Percentiles rank a stretch among this genome's conserved stretches.
phyloP scores from a whole-genome alignment of 441 rosid genomes.

The Adansonia grandidieri region DNA sequence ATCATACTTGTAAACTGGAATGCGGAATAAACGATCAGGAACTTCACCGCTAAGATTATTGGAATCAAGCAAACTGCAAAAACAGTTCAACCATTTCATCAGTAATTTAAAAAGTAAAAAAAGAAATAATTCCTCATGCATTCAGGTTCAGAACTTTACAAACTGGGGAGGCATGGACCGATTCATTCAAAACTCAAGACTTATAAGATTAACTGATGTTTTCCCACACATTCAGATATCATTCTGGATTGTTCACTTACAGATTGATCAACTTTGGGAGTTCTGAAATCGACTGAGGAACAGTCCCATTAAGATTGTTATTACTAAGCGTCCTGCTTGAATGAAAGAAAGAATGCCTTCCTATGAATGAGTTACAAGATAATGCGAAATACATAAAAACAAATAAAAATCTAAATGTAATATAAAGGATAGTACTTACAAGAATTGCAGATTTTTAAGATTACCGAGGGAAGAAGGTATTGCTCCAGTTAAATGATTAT shows the following conservation, averaged over 20 bases:
- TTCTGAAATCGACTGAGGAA: conserved; percentile 67
- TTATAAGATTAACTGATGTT: not conserved
- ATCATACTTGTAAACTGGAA: conserved; percentile 74
- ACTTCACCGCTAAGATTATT: conserved; percentile 75
- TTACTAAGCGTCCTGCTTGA: conserved; percentile 74
- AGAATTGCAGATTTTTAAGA: conserved; percentile 83
- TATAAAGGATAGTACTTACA: conserved; percentile 54
- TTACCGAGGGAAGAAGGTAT: conserved; percentile 83
- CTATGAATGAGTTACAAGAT: not conserved
- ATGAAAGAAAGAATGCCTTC: conserved; percentile 25
- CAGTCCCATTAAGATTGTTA: conserved; percentile 77
- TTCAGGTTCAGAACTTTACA: conserved; percentile 22
- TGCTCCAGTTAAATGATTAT: conserved; percentile 70
- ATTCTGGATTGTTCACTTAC: conserved; percentile 47
- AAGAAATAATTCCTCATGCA: not conserved
- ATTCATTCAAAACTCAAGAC: not conserved
- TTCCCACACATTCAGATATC: not conserved
- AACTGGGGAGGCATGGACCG: conserved; percentile 12
- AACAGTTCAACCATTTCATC: conserved; percentile 24
- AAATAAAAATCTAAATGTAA: conserved; percentile 24
- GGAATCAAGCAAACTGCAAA: conserved; percentile 76
- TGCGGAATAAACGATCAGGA: conserved; percentile 65
- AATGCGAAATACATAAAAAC: conserved; percentile 20
- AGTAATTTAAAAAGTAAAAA: conserved; percentile 26
- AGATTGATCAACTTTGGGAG: conserved; percentile 70